A percentile compares a stretch with the other conserved stretches of the same genome.
Conservation (phyloP, 495 filamentous ascomycete species). For the Podospora anserina region DNA sequence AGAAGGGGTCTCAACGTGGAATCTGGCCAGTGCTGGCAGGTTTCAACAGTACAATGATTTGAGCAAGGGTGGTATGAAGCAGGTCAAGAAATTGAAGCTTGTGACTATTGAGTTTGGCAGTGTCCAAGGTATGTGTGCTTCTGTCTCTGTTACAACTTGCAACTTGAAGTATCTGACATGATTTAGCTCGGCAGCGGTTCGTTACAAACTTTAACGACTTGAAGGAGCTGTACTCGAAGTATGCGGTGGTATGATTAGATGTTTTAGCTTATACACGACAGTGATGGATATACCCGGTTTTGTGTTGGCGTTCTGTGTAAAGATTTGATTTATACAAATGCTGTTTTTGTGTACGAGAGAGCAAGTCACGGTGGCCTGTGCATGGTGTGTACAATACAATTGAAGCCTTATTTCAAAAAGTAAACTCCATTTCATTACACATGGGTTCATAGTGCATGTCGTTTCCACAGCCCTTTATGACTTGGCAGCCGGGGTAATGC, state of each 20-base stretch:
- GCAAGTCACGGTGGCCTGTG: too few species aligned
- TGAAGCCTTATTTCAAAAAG: too few species aligned
- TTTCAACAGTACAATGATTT: constrained; percentile 8
- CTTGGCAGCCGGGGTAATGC: not conserved
- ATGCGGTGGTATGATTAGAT: not conserved
- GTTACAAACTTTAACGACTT: constrained; percentile 10
- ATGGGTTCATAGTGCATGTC: too few species aligned
- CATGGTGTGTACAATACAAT: too few species aligned
- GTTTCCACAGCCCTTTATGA: too few species aligned
- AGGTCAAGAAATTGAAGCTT: constrained; percentile 17
- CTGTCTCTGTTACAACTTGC: not conserved
- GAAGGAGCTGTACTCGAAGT: constrained; percentile 7
- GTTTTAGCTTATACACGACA: not conserved
- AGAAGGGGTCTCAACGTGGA: not conserved
- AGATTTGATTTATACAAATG: not conserved
- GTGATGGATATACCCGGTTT: not conserved
- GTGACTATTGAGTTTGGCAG: constrained; percentile 16
- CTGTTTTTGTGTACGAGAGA: too few species aligned
- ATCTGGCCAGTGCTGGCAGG: constrained; percentile 17
- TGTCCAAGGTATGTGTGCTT: constrained; percentile 17
- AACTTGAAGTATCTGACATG: not conserved
- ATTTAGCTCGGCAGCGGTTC: not conserved
- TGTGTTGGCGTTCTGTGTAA: not conserved
- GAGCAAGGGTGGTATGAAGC: not conserved
- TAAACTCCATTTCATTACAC: too few species aligned